Base-by-base conservation (phyloP, 2,329 filamentous ascomycete species). In the Periconia sp. region DNA sequence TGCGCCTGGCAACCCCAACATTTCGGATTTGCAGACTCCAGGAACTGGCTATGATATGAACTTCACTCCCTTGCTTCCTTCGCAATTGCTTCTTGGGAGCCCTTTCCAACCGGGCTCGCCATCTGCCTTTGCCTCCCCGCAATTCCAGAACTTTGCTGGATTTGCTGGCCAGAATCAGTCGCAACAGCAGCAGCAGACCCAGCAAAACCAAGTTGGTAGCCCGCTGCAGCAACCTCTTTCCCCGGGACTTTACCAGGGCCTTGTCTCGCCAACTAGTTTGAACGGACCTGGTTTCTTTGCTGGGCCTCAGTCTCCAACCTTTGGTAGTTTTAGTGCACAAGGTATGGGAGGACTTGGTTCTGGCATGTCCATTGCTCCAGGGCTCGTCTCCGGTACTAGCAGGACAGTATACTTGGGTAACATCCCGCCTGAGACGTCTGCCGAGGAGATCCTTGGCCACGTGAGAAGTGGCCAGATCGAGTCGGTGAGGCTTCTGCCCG, bases 381-480 rank as follows among this genome's bases (percentile, higher is more conserved):
- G 89, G 45, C 83, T 95, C 57, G 85, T 95, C 43, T 92, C 91
- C 46, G 91, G 92, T 48, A 96, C 92, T 10, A 97, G 93, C 82
- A 86, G 94, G 63, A 99, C 94, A 3, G 94, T 99, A 42, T 99
- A 99, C 71, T 81, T 99, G 49, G 94, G 94, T 60, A 99, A 99
- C 76, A 97, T 99, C 55, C 94, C 94, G n/a, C 90, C 92, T 23
- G 94, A 99, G 78, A 99, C 94, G 8, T 88, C 90, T 47, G 93
- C 94, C 9, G 94, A 99, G 78, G 94, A 99, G 78, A 96, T 99
- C 60, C 81, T 99, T 52, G 89, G 92, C 60, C 94, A 99, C 70
- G 94, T 99, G 55, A 86, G 94, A 60, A 97, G 94, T 75, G 94
- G 94, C 20, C 94, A 97, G 74, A 97, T 99, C 68, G 94, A 99